Evolutionary conservation across 2,329 filamentous ascomycete genomes (phyloP), one percentile per base, ranked within the genome.

Genomic region (Pseudocercospora vitis): DNA sequence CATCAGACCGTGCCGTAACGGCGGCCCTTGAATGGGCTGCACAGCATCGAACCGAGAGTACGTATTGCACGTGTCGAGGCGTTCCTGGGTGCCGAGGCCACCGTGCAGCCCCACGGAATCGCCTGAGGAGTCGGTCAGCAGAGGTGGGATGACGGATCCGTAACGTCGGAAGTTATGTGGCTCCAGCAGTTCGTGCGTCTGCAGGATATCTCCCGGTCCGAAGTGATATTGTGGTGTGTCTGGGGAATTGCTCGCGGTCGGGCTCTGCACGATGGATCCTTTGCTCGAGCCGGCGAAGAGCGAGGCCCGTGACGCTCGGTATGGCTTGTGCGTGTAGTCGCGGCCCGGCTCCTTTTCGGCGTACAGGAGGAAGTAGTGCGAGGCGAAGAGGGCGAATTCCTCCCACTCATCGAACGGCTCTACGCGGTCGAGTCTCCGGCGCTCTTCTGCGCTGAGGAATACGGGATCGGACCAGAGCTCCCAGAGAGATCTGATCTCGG

Each of bases 371-470:
- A 91, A 88, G 70, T 96, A 95, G 71, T 96, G 91, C 28, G 85
- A 84, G 2, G 82, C 84, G 69, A 95, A 96, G 0, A 96, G 76
- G 2, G 87, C 85, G 67, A 96, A 91, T 65, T 96, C 92, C 71
- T 97, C 92, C 90, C 90, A 96, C 71, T 96, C 91, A 69, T 97
- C 92, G 67, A 97, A 96, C 0, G 87, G 84, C 66, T 96, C 92
- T 12, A 91, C 71, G 0, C 74, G 67, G 62, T 96, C 86, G 11
- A 96, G 73, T 8, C 73, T 73, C 29, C 68, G 74, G 58, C 89
- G 81, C 57, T 89, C 79, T 1, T 77, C 71, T 1, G 78, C 65
- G 4, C 76, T 77, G 16, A 95, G 72, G 68, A 91, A 91, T 2
- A 74, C 67, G 11, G 83, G 75, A 60, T 88, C 83, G 8, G 80